These are phyloP conservation scores for thale cress (Arabidopsis thaliana) DNA, from an alignment of 345 rosid species.

Conservation along the genomic window TAIR10.1 NC_003071.7:1284001-1284500, in stretches of 20 bases:
- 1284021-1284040: constrained; percentile 90
- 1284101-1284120: constrained; percentile 97
- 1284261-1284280: constrained; percentile 96
- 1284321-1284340: constrained; percentile 67
- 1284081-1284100: constrained; percentile 86
- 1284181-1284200: not conserved
- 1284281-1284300: constrained; percentile 97
- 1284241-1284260: constrained; percentile 94
- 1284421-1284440: constrained; percentile 97
- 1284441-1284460: constrained; percentile 93
- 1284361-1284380: not conserved
- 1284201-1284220: constrained; percentile 7
- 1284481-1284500: constrained; percentile 89
- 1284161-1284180: not conserved
- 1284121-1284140: constrained; percentile 99
- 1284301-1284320: constrained; percentile 98
- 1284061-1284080: constrained; percentile 84
- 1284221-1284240: constrained; percentile 62
- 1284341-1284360: constrained; percentile 2
- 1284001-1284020: constrained; percentile 98
- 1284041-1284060: constrained; percentile 98
- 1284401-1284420: constrained; percentile 51
- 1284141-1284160: constrained; percentile 64
- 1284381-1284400: not conserved
- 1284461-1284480: constrained; percentile 93